phyloP scores from a whole-genome alignment of 2,329 filamentous ascomycete species.

The Tricladium varicosporioides region DNA sequence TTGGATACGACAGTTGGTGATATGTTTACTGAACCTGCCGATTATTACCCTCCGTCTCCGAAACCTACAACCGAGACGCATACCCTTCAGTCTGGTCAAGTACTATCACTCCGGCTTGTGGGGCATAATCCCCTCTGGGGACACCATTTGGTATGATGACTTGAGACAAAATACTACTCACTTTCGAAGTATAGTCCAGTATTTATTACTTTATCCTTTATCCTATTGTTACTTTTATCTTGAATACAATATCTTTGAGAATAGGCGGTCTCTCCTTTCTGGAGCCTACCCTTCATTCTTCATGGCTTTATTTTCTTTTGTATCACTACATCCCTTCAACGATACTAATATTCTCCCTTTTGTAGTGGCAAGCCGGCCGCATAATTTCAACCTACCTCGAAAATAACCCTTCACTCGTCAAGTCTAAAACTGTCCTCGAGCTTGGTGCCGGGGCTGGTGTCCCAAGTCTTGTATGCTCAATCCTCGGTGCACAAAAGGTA shows the following conservation, averaged over 20 bases:
- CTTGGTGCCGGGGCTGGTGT: slow-evolving; percentile 86
- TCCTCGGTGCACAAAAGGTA: slow-evolving; percentile 66
- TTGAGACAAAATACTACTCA: not conserved
- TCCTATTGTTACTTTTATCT: not conserved
- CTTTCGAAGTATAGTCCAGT: no score
- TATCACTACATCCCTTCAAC: not conserved
- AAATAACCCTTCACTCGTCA: slow-evolving; percentile 60
- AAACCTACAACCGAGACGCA: slow-evolving; percentile 72
- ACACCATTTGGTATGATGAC: slow-evolving; percentile 57
- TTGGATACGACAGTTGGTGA: slow-evolving; percentile 30
- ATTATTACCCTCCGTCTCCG: slow-evolving; percentile 76
- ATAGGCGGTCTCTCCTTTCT: not conserved
- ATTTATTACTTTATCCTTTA: not conserved
- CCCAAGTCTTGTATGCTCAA: slow-evolving; percentile 73
- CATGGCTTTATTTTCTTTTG: no score
- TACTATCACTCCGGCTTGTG: slow-evolving; percentile 67
- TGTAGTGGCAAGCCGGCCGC: slow-evolving; percentile 85
- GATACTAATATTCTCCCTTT: not conserved
- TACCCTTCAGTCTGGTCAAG: slow-evolving; percentile 60
- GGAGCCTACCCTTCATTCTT: no score
- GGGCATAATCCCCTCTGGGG: slow-evolving; percentile 88
- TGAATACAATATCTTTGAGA: not conserved
- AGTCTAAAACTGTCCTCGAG: slow-evolving; percentile 73
- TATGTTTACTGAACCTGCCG: slow-evolving; percentile 79
- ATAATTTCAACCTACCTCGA: slow-evolving; percentile 79